These are phyloP conservation scores for Neurospora sublineolata DNA, from an alignment of 495 filamentous ascomycete species.

Conservation along the genomic window DNA sequence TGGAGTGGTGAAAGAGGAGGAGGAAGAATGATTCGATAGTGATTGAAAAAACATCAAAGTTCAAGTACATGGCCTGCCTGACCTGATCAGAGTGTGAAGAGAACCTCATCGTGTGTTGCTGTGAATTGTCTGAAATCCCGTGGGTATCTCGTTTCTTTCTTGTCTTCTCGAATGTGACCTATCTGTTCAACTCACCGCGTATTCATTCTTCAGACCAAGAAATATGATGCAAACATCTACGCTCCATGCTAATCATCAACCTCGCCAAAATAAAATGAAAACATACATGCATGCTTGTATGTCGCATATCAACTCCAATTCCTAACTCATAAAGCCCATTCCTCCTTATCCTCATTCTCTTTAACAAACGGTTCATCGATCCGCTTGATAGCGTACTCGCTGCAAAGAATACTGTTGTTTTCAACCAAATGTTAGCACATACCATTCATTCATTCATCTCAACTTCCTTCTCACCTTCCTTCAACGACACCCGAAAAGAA, in stretches of 20 bases:
- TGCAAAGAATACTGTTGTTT: constrained; percentile 63
- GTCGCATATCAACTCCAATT: neutral
- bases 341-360: constrained; percentile 55
- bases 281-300: neutral
- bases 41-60: neutral
- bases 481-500: neutral
- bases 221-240: neutral
- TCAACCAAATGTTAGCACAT: neutral
- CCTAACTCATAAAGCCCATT: constrained; percentile 63
- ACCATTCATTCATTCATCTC: no score
- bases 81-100: no score
- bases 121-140: neutral
- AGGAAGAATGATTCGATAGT: neutral
- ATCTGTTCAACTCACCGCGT: neutral
- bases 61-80: neutral
- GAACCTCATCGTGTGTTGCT: no score
- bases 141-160: neutral
- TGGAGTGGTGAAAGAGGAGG: neutral
- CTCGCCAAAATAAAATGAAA: neutral
- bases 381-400: constrained; percentile 82
- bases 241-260: neutral
- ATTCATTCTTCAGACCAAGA: neutral
- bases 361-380: constrained; percentile 87
- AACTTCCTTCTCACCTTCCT: no score
- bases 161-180: neutral